phyloP scores from a whole-genome alignment of 2,329 filamentous ascomycete genomes.

The Stachybotrys chartarum region DNA sequence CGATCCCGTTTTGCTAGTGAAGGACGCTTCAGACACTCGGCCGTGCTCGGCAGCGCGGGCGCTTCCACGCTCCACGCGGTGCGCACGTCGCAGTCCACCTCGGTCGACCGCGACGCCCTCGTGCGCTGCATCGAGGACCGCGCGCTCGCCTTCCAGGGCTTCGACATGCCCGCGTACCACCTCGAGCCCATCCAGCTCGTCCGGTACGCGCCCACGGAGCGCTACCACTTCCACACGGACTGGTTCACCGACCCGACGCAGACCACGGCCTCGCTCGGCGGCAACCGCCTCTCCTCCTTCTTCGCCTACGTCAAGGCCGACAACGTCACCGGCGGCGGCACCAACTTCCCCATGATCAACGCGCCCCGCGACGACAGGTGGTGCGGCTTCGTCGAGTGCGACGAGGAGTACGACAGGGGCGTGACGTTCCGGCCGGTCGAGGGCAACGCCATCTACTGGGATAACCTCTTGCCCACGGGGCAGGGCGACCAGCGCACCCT shows the following conservation, averaged over 20 bases:
- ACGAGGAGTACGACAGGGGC: conserved; percentile 37
- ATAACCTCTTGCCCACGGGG: conserved; percentile 32
- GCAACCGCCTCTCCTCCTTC: conserved; percentile 38
- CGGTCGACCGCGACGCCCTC: conserved; percentile 28
- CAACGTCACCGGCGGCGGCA: conserved; percentile 37
- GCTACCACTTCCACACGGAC: conserved; percentile 43
- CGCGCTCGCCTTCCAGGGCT: conserved; percentile 38
- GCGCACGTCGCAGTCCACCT: conserved; percentile 39
- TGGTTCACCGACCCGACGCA: conserved; percentile 37
- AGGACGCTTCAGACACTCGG: conserved; percentile 36
- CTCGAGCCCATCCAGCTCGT: conserved; percentile 42
- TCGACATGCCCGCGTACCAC: conserved; percentile 24
- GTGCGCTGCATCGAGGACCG: conserved; percentile 40
- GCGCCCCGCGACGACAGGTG: conserved; percentile 28
- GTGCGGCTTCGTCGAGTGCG: conserved; percentile 40
- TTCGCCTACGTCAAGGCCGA: conserved; percentile 39
- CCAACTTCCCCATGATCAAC: conserved; percentile 38
- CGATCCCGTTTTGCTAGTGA: conserved; percentile 17
- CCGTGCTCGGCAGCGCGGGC: conserved; percentile 26
- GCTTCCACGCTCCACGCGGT: conserved; percentile 25
- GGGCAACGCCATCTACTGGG: conserved; percentile 43
- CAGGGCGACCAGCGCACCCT: conserved; percentile 34
- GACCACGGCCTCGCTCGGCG: conserved; percentile 29
- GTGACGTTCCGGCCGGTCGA: conserved; percentile 39
- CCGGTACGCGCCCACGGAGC: conserved; percentile 34